Evolutionary conservation across 768 basidiomycete genomes (phyloP), one percentile per base, ranked within the genome.

Genomic region (Hypsizygus marmoreus): DNA sequence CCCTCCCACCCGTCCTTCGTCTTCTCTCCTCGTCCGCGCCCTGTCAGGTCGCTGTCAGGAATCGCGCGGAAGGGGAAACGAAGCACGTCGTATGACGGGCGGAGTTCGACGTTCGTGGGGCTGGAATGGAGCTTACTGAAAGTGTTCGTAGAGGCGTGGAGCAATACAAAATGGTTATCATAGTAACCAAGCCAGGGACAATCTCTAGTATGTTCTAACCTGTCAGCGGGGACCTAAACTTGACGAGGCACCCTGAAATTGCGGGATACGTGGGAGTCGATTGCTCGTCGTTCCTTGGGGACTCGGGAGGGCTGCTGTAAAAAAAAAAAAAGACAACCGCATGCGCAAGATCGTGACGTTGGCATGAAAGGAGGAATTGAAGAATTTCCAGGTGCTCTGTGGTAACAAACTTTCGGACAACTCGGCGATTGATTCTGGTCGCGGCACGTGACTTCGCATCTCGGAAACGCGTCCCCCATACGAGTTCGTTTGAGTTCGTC

Each of bases 81-180:
- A 24, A 20, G 16, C 8, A 4, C 6, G 6, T 37, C 9, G 28
- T 10, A 7, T n/a, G n/a, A n/a, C n/a, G n/a, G n/a, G n/a, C n/a
- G n/a, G n/a, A n/a, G n/a, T n/a, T n/a, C n/a, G n/a, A 11, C 6
- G 20, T 16, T 24, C 6, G 14, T 5, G 24, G 32, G 23, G 20
- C 6, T 25, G 22, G 16, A 49, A 43, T 38, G 41, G 41, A 39
- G 16, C 30, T 43, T 38, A 43, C 47, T 49, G 25, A 22, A 49
- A 40, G 35, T 49, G 43, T 44, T 39, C 23, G 20, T 22, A 22
- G 29, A 40, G 17, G 34, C 16, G 23, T 22, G 20, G 11, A 13
- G 5, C 26, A 8, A 22, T 14, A 40, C 32, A n/a, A 30, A 25
- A 43, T 32, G 11, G 33, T 41, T 41, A 41, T 23, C 40, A 30